Conservation (phyloP, 805 yeast genomes). For the Hanseniaspora lindneri region DNA sequence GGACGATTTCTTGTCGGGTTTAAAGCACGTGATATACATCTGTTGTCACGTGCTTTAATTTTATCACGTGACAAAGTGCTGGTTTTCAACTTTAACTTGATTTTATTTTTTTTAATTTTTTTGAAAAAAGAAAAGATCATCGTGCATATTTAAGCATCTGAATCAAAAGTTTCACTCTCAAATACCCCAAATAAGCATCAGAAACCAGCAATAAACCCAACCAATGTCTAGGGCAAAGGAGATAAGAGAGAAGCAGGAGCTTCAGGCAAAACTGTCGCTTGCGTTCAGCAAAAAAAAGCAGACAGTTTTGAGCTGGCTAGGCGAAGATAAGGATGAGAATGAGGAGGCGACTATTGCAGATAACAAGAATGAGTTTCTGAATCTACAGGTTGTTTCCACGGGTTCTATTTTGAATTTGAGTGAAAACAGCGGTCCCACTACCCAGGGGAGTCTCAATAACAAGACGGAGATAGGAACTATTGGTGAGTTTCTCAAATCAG, state of each 20-base stretch:
- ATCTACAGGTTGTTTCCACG: slow-evolving; percentile 27
- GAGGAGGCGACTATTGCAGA: slow-evolving; percentile 14
- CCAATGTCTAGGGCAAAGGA: slow-evolving; percentile 29
- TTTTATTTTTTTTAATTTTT: too few species aligned
- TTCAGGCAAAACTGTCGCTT: slow-evolving; percentile 27
- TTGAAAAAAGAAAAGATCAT: too few species aligned
- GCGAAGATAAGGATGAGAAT: slow-evolving; percentile 4
- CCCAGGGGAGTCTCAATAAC: neutral
- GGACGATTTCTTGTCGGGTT: too few species aligned
- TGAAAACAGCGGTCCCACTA: neutral
- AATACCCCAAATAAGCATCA: too few species aligned
- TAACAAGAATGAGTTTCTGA: slow-evolving; percentile 23
- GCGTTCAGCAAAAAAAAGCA: slow-evolving; percentile 21
- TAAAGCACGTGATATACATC: too few species aligned
- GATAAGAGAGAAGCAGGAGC: slow-evolving; percentile 26
- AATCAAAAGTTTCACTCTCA: too few species aligned
- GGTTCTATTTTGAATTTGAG: slow-evolving; percentile 27
- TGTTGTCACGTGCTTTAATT: too few species aligned
- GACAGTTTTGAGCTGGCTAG: slow-evolving; percentile 26
- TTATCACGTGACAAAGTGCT: too few species aligned
- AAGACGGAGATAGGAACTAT: slow-evolving; percentile 27
- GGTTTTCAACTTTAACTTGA: too few species aligned
- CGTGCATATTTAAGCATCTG: too few species aligned
- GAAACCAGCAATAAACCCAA: too few species aligned
- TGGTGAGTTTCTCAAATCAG: slow-evolving; percentile 29